phyloP scores from a whole-genome alignment of 2,329 filamentous ascomycete species.

The Penicillium sclerotigenum region DNA sequence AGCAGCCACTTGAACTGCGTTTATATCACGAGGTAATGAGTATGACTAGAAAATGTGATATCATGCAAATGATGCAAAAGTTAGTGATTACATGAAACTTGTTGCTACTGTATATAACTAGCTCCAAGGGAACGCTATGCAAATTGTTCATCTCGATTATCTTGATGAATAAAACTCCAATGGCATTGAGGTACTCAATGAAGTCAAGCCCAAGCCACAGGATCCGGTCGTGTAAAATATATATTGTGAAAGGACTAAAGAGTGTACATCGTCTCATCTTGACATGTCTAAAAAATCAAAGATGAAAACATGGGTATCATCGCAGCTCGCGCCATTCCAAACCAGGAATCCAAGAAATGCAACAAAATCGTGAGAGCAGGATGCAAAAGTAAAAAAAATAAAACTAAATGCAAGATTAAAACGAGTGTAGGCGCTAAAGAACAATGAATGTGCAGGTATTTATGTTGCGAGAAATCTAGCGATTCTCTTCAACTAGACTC shows the following conservation, averaged over 20 bases:
- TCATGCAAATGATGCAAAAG: not conserved
- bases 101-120: not conserved
- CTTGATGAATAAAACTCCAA: not conserved
- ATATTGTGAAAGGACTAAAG: not conserved
- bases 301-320: conserved; percentile 9
- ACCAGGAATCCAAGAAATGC: conserved; percentile 8
- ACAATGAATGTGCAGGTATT: not conserved
- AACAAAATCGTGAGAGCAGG: not conserved
- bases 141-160: not conserved
- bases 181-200: not conserved
- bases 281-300: not conserved
- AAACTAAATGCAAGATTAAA: not conserved
- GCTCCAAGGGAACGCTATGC: not conserved
- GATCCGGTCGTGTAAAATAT: not conserved
- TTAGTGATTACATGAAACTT: not conserved
- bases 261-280: not conserved
- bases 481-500: conserved; percentile 50
- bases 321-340: conserved; percentile 6
- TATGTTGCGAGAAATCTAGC: not conserved
- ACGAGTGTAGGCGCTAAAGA: conserved; percentile 6
- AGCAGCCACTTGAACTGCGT: not conserved
- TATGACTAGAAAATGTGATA: not conserved
- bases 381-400: not conserved
- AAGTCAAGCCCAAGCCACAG: not conserved
- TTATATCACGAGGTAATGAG: conserved; percentile 4